Evolutionary conservation across 192 early-diverging fungal species (phyloP), one percentile per base, ranked within the genome.

Genomic region (Mortierella antarctica): DNA sequence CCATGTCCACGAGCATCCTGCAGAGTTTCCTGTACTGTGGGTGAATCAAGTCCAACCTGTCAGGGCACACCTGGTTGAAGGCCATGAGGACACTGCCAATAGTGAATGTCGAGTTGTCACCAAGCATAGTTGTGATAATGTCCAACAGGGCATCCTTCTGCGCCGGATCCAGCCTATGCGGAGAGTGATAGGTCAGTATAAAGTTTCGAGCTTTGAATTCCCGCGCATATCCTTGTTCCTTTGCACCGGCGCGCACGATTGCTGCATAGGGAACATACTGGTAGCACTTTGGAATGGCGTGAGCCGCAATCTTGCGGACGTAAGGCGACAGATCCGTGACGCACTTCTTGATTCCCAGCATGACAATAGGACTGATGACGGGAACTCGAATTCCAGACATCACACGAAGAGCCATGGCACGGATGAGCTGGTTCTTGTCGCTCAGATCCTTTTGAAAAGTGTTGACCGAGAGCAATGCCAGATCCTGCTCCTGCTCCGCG

Each of bases 401-500:
- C 15, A 98, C 98, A 41, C 97, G 88, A 63, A 99, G 83, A 0
- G 98, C 95, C 94, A 98, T 96, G 4, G 95, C 96, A 40, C 98
- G 87, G 57, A 99, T 97, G 47, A 96, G 88, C 53, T 94, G 95
- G 85, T 96, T 98, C 70, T 88, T 86, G 70, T 99, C 98, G 6
- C 92, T 88, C 31, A 99, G 82, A 77, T 99, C 98, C 70, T 94
- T 95, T 86, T 99, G 98, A 72, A 99, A 98, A 0, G 97, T 99
- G 74, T 99, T 99, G 79, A 99, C 93, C 9, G 96, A 95, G 11
- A 99, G 78, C 17, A 99, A 83, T 42, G 96, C 95, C 58, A 99
- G 86, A 82, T 99, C 98, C 51, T 93, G 98, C 73, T 99, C 96
- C 83, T 96, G 91, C 74, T 98, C 96, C 9, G 96, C 96, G 77